phyloP scores from a whole-genome alignment of 345 rosid genomes.

The Nephelium lappaceum region DNA sequence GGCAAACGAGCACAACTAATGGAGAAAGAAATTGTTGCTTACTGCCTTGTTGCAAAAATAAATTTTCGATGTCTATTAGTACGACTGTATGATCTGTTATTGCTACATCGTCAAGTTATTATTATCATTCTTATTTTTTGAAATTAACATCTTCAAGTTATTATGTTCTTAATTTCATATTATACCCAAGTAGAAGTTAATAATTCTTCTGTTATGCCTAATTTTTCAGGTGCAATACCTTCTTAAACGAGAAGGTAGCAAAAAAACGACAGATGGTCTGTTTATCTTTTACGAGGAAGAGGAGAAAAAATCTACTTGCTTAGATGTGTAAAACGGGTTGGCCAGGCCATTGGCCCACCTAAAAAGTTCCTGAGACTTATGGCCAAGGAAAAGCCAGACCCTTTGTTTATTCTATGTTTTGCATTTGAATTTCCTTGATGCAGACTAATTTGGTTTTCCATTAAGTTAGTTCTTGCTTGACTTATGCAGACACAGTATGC shows the following conservation, averaged over 20 bases:
- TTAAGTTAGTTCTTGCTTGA: too few relatives aligned
- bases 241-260: neutral
- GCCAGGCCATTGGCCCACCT: too few relatives aligned
- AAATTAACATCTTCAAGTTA: neutral
- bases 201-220: slow-evolving; percentile 12
- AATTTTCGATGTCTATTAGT: neutral
- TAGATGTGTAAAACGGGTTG: too few relatives aligned
- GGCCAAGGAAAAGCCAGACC: too few relatives aligned
- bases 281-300: too few relatives aligned
- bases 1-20: neutral
- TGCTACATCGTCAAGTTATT: neutral
- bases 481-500: too few relatives aligned
- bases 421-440: too few relatives aligned
- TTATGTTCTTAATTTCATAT: slow-evolving; percentile 7
- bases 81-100: neutral
- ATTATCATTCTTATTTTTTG: too few relatives aligned
- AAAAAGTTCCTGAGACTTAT: too few relatives aligned
- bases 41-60: neutral
- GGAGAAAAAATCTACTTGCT: neutral
- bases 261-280: neutral
- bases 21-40: too few relatives aligned
- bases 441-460: too few relatives aligned
- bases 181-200: neutral
- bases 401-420: too few relatives aligned
- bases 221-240: slow-evolving; percentile 41